Percentiles rank a stretch among this genome's conserved stretches.
Conservation (phyloP, 768 basidiomycete genomes). For the Chiua virens region DNA sequence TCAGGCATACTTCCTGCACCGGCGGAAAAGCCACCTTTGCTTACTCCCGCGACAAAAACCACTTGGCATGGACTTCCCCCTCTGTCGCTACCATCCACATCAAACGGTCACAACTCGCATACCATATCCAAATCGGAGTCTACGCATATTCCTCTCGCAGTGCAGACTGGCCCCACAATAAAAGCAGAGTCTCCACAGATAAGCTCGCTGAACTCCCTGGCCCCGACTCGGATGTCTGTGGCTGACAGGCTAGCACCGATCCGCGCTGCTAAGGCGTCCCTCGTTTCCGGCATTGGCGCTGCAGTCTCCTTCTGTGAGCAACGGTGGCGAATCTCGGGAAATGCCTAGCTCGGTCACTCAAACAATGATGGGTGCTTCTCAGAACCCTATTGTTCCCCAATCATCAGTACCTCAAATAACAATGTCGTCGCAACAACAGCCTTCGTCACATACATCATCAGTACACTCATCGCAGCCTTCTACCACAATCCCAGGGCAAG, state of each 20-base stretch:
- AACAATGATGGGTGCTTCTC: not conserved
- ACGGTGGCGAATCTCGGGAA: not conserved
- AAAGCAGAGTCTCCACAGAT: slow-evolving; percentile 21
- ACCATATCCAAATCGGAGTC: not conserved
- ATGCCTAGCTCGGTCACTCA: not conserved
- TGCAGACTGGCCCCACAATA: slow-evolving; percentile 12
- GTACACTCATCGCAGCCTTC: not conserved
- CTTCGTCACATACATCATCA: not conserved
- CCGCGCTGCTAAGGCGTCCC: slow-evolving; percentile 32
- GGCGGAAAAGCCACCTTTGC: not conserved
- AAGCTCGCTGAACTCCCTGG: slow-evolving; percentile 8
- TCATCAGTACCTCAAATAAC: not conserved
- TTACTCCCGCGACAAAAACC: not conserved
- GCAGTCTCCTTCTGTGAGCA: slow-evolving; percentile 10
- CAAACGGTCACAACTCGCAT: not conserved
- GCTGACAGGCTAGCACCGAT: slow-evolving; percentile 33
- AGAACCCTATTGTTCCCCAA: not conserved
- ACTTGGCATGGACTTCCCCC: not conserved
- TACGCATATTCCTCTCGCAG: not conserved
- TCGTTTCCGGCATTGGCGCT: slow-evolving; percentile 9
- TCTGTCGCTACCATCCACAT: not conserved
- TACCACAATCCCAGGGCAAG: not conserved
- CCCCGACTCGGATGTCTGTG: not conserved
- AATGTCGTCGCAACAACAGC: not conserved
- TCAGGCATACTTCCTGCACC: slow-evolving; percentile 3